Conservation (phyloP, 2,329 filamentous ascomycete genomes). For the Ophiocordyceps camponoti-floridani region DNA sequence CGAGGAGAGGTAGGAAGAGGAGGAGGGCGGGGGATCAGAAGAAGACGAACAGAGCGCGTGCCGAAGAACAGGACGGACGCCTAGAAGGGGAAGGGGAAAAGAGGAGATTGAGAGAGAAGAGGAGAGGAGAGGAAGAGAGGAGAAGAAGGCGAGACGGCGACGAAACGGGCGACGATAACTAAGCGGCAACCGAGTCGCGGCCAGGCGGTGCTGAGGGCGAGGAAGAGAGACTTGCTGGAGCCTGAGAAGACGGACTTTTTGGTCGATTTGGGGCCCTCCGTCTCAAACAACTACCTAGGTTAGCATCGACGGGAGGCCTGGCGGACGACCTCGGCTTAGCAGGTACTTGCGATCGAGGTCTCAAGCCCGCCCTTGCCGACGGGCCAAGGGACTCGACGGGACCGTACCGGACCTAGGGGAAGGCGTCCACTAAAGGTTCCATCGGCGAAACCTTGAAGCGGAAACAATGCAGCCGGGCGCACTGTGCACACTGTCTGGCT, state of each 20-base stretch:
- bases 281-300: no score
- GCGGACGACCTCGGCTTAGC: no score
- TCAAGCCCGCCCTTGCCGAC: not conserved
- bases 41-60: not conserved
- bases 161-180: not conserved
- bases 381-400: not conserved
- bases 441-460: not conserved
- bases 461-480: not conserved
- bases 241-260: not conserved
- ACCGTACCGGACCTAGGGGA: not conserved
- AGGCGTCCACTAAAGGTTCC: not conserved
- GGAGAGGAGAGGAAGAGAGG: not conserved
- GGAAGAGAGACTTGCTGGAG: no score
- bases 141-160: not conserved
- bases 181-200: not conserved
- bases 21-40: not conserved
- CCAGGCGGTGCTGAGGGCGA: not conserved
- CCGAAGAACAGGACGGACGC: no score
- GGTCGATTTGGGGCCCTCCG: not conserved
- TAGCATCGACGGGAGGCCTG: not conserved
- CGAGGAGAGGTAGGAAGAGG: not conserved
- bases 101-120: not conserved
- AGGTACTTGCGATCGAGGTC: not conserved
- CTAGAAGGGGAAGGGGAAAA: not conserved
- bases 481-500: not conserved